Evolutionary conservation across 2,329 filamentous ascomycete genomes (phyloP), one percentile per base, ranked within the genome.

Genomic region (Cryoendolithus antarcticus): DNA sequence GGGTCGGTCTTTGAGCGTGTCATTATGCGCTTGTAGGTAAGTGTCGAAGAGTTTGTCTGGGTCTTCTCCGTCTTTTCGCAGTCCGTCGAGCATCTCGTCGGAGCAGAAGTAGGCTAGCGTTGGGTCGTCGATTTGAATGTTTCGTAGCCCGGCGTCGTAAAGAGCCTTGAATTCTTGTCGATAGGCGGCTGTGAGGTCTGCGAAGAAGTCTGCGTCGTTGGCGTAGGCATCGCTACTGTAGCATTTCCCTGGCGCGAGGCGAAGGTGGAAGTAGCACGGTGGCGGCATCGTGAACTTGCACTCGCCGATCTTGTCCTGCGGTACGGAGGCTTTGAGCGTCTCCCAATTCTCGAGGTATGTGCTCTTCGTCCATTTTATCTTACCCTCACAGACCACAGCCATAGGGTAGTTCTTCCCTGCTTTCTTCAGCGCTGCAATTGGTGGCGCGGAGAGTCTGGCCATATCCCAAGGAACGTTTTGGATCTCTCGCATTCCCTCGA

Each of bases 241-340:
- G 50, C 56, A 59, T 41, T 57, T 56, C 38, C 58, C 58, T 15
- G 51, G 52, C 10, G 49, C 57, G n/a, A 61, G 44, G n/a, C 57
- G 48, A 36, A 60, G 41, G 42, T 61, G 58, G 47, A 60, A 60
- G 42, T 59, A 60, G 40, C 55, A 58, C 10, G 57, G 55, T 9
- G 57, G 55, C 10, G 58, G 58, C 54, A 61, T 60, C 27, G 58
- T 61, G 48, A 61, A 58, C 48, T 61, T 61, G 44, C 48, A 51
- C 38, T 59, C 47, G 34, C 41, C 47, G 54, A 57, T 58, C 44
- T 58, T 51, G 46, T 56, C 51, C 43, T 55, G 39, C 6, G 56
- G 55, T 29, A 61, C 46, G 24, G 47, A 47, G 15, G 45, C 44
- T 21, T 55, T 47, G 40, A 61, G 47, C 44, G 57, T 41, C 49